These are phyloP conservation scores for Teunomyces tritomae DNA, from an alignment of 805 yeast species.

Conservation along the genomic window DNA sequence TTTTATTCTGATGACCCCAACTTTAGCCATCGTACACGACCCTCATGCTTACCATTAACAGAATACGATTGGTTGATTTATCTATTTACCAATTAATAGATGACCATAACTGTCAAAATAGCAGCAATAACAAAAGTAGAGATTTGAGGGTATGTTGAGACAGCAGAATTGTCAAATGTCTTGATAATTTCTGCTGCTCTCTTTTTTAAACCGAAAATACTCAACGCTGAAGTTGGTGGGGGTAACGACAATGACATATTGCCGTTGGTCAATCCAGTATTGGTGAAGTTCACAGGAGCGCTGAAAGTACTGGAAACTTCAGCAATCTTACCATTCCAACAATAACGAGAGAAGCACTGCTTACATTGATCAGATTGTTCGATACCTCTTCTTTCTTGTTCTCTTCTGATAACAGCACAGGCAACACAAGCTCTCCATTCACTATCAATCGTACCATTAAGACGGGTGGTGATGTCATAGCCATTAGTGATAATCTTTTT, in stretches of 20 bases:
- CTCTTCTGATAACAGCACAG: slow-evolving; percentile 79
- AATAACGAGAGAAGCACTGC: slow-evolving; percentile 66
- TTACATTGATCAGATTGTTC: slow-evolving; percentile 69
- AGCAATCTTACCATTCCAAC: slow-evolving; percentile 61
- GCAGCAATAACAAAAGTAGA: background rate
- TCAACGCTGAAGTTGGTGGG: background rate
- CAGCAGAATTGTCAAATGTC: background rate
- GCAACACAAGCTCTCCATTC: slow-evolving; percentile 75
- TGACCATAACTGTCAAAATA: background rate
- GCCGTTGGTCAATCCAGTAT: slow-evolving; percentile 27
- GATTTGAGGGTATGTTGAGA: background rate
- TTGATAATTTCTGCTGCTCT: background rate
- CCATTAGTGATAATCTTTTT: slow-evolving; percentile 68
- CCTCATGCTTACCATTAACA: background rate
- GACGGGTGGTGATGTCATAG: slow-evolving; percentile 63
- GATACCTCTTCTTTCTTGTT: slow-evolving; percentile 63
- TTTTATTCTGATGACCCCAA: slow-evolving; percentile 2
- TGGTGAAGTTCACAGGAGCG: slow-evolving; percentile 28
- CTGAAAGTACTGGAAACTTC: slow-evolving; percentile 11
- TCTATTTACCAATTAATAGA: background rate
- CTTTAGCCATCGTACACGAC: slow-evolving; percentile 2
- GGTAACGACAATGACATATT: slow-evolving; percentile 9
- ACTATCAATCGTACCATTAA: slow-evolving; percentile 62
- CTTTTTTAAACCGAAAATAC: slow-evolving; percentile 2
- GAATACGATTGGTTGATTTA: background rate